Percentiles rank a stretch among this genome's conserved stretches.
Evolutionary conservation across 2,329 filamentous ascomycete species (phyloP).

Genomic region (Bipolaris bicolor): DNA sequence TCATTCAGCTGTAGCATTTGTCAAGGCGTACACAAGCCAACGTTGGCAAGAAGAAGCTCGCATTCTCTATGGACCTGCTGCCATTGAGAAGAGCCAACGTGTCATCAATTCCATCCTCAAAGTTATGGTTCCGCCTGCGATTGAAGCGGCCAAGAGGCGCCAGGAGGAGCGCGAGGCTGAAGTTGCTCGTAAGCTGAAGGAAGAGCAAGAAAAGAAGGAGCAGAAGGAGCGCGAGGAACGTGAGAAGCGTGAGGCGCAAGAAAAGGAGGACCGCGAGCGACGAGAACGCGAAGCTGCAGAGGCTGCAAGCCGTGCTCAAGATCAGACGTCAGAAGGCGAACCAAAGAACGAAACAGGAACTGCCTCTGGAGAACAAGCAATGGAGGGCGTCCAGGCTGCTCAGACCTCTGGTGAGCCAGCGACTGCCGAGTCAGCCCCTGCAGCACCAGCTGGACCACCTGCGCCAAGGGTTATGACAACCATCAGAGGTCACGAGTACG

Average conservation of each 20-base stretch:
- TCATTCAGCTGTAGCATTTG: conserved; percentile 77
- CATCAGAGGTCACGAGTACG: conserved; percentile 84
- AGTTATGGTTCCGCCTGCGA: conserved; percentile 79
- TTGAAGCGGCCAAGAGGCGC: conserved; percentile 77
- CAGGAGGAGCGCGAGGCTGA: conserved; percentile 76
- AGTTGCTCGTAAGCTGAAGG: conserved; percentile 66
- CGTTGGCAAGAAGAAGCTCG: conserved; percentile 91
- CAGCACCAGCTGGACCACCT: conserved; percentile 24
- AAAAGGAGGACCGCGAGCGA: conserved; percentile 52
- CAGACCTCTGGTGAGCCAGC: conserved; percentile 34
- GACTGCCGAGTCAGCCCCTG: conserved; percentile 30
- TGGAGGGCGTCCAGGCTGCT: conserved; percentile 76
- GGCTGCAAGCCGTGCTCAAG: conserved; percentile 46
- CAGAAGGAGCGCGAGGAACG: conserved; percentile 66
- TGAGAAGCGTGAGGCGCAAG: conserved; percentile 61
- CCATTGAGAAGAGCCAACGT: conserved; percentile 71
- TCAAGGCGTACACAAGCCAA: conserved; percentile 70
- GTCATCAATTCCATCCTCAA: conserved; percentile 73
- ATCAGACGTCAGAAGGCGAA: conserved; percentile 24
- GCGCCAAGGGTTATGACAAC: conserved; percentile 74
- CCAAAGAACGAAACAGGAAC: conserved; percentile 48
- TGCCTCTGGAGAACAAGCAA: conserved; percentile 58
- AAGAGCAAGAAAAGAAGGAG: conserved; percentile 68
- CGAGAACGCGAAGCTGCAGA: conserved; percentile 51
- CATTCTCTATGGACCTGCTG: conserved; percentile 76